Evolutionary conservation across 768 basidiomycete genomes (phyloP).

Genomic region (Termitomyces sp.): DNA sequence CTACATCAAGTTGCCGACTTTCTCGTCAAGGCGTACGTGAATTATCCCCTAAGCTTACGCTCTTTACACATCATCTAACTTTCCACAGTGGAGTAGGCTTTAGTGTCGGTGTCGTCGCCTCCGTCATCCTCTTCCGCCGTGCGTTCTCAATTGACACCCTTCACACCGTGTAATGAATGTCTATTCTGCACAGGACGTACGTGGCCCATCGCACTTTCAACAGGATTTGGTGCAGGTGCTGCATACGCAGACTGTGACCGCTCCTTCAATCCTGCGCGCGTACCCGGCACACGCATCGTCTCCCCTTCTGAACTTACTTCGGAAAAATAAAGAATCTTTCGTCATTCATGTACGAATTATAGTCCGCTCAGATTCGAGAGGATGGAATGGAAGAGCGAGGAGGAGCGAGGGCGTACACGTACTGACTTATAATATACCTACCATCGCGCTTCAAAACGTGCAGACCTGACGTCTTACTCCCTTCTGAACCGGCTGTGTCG

Average conservation of each 20-base stretch:
- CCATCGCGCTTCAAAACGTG: too few relatives aligned
- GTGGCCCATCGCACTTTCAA: slow-evolving; percentile 84
- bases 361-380: not conserved
- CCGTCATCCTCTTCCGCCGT: slow-evolving; percentile 91
- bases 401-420: too few relatives aligned
- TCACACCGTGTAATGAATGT: not conserved
- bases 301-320: slow-evolving; percentile 25
- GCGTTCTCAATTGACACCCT: slow-evolving; percentile 26
- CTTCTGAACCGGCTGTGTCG: too few relatives aligned
- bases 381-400: not conserved
- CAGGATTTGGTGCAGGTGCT: slow-evolving; percentile 82
- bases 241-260: slow-evolving; percentile 93
- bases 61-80: slow-evolving; percentile 6
- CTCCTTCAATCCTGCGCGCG: slow-evolving; percentile 85
- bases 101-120: slow-evolving; percentile 81
- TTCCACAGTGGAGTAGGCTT: slow-evolving; percentile 74
- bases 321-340: not conserved
- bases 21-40: slow-evolving; percentile 77
- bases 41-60: not conserved
- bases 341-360: not conserved
- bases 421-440: too few relatives aligned
- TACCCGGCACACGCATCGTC: slow-evolving; percentile 78
- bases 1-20: slow-evolving; percentile 59
- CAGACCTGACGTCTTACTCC: too few relatives aligned
- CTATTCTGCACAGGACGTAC: slow-evolving; percentile 59